Percentiles rank a stretch among this genome's conserved stretches.
Conservation (phyloP, 1,284 basidiomycete genomes). For the Cryptococcus jaspeensis region DNA sequence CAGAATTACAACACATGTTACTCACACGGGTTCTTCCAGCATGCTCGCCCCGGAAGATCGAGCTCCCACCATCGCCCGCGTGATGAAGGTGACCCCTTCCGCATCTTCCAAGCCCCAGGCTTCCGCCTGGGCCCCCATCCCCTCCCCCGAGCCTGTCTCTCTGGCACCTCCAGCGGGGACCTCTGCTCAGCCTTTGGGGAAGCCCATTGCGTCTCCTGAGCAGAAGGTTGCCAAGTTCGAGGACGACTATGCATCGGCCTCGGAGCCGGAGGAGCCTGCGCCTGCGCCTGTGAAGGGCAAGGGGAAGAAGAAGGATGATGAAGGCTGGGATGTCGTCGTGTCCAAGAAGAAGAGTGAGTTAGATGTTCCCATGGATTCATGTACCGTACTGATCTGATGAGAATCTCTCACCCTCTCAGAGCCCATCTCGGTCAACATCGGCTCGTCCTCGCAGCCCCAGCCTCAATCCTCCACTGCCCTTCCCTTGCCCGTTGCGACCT, state of each 20-base stretch:
- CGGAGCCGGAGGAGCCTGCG: not conserved
- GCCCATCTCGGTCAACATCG: constrained; percentile 29
- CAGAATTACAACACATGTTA: no score
- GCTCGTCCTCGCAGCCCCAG: constrained; percentile 8
- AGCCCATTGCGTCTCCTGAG: not conserved
- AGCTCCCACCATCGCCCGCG: constrained; percentile 37
- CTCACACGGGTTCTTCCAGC: constrained; percentile 17
- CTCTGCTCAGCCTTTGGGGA: no score
- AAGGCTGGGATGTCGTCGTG: constrained; percentile 45
- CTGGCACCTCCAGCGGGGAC: not conserved
- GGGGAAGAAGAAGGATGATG: constrained; percentile 11
- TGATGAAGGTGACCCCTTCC: constrained; percentile 37
- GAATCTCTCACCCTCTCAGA: constrained; percentile 29
- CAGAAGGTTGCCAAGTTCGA: not conserved
- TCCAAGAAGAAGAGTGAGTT: constrained; percentile 44
- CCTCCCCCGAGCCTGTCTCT: not conserved
- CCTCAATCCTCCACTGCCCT: constrained; percentile 14
- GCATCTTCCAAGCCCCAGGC: not conserved
- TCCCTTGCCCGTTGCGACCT: constrained; percentile 30
- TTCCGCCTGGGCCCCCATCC: not conserved
- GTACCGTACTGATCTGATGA: no score
- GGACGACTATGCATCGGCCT: not conserved
- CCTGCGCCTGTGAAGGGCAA: no score
- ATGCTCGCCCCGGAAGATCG: constrained; percentile 47
- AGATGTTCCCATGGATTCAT: no score